Conservation (phyloP, 2,329 filamentous ascomycete genomes). For the Chrysosphaeria jannelii region DNA sequence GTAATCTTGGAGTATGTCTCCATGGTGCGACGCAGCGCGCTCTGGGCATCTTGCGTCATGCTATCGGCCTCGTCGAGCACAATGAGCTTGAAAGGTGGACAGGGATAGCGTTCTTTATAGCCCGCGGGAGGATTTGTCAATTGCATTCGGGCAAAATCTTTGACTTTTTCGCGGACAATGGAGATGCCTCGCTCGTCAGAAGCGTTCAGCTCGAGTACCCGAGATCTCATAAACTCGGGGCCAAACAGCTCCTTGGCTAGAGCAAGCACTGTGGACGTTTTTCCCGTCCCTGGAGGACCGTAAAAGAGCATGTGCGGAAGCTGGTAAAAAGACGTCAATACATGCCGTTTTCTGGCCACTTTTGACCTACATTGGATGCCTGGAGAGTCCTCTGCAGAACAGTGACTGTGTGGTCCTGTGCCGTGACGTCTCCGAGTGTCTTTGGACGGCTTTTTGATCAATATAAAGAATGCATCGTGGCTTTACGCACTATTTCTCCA, state of each 20-base stretch:
- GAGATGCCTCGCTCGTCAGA: constrained; percentile 95
- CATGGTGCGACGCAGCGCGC: constrained; percentile 80
- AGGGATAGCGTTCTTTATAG: constrained; percentile 48
- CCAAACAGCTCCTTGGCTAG: constrained; percentile 94
- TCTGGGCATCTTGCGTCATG: constrained; percentile 97
- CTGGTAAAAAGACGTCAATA: constrained; percentile 9
- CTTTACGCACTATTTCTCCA: constrained; percentile 66
- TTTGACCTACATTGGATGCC: constrained; percentile 44
- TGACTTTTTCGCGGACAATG: constrained; percentile 93
- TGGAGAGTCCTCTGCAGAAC: constrained; percentile 80
- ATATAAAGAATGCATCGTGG: too few species aligned
- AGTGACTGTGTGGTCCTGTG: constrained; percentile 88
- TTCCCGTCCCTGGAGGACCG: constrained; percentile 85
- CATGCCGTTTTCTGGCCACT: neutral
- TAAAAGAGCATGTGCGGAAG: constrained; percentile 99
- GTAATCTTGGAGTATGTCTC: constrained; percentile 94
- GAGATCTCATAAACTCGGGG: constrained; percentile 68
- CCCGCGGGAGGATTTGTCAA: constrained; percentile 51
- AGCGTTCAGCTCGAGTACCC: constrained; percentile 96
- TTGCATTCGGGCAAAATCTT: constrained; percentile 90
- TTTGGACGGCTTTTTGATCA: constrained; percentile 48
- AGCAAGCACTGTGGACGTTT: constrained; percentile 91
- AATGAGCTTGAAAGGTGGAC: constrained; percentile 96
- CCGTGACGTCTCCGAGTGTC: constrained; percentile 76
- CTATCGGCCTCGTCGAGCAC: constrained; percentile 94